Percentiles rank a stretch among this genome's conserved stretches.
Evolutionary conservation across 78 protist genomes (phyloP).

Genomic region (Acrasis kona): DNA sequence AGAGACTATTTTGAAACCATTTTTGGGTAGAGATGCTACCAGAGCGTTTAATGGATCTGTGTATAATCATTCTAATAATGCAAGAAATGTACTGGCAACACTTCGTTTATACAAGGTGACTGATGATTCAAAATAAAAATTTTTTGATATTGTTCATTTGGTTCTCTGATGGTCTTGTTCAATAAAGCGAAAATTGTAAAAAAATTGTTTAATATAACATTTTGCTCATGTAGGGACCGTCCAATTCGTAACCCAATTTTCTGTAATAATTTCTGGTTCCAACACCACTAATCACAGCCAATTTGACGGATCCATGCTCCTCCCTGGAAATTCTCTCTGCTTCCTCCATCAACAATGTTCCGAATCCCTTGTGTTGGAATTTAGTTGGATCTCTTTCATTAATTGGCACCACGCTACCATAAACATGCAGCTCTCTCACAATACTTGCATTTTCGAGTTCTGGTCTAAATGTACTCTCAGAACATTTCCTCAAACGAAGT

Average conservation of each 20-base stretch:
- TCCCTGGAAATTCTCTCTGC: conserved; percentile 90
- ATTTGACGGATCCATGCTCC: conserved; percentile 65
- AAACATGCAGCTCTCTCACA: conserved; percentile 95
- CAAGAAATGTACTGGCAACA: conserved; percentile 5
- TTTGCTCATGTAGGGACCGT: conserved; percentile 76
- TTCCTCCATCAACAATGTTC: conserved; percentile 86
- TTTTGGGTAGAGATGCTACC: conserved; percentile 14
- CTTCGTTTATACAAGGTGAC: no score
- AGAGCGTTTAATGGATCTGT: conserved; percentile 13
- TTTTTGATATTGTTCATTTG: no score
- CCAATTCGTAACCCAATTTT: conserved; percentile 79
- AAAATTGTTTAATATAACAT: conserved; percentile 4
- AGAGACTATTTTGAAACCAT: neutral
- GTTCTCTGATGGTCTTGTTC: no score
- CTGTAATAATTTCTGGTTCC: conserved; percentile 93
- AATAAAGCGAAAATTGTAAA: no score
- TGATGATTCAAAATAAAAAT: no score
- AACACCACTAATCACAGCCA: conserved; percentile 89
- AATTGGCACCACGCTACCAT: conserved; percentile 78
- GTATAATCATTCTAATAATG: conserved; percentile 17
- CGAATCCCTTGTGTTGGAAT: conserved; percentile 89
- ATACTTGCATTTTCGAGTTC: conserved; percentile 38
- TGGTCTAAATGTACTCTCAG: neutral
- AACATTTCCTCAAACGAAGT: conserved; percentile 76
- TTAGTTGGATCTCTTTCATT: conserved; percentile 46